These are phyloP conservation scores for Nyssa sinensis DNA, from an alignment of 148 eudicot species.

Conservation along the genomic window DNA sequence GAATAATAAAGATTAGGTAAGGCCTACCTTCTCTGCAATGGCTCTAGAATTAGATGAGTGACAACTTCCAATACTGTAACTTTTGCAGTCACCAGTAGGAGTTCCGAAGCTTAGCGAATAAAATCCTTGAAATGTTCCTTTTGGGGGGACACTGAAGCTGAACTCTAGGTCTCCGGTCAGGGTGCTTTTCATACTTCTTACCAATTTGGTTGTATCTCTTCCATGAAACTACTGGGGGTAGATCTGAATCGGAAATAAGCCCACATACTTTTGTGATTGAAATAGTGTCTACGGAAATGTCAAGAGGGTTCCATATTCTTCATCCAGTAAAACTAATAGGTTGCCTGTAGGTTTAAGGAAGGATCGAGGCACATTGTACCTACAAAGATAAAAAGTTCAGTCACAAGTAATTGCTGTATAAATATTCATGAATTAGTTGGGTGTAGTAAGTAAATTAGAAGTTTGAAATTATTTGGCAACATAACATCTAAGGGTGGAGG, in stretches of 20 bases:
- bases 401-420: background rate
- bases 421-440: too few relatives aligned
- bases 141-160: constrained; percentile 36
- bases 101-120: constrained; percentile 53
- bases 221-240: constrained; percentile 30
- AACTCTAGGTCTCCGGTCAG: constrained; percentile 28
- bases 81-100: constrained; percentile 39
- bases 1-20: background rate
- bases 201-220: constrained; percentile 3
- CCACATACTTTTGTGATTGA: constrained; percentile 36
- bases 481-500: too few relatives aligned
- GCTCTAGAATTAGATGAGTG: constrained; percentile 39
- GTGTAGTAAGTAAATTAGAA: too few relatives aligned
- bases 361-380: constrained; percentile 69
- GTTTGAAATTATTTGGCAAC: too few relatives aligned
- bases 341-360: constrained; percentile 51
- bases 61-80: constrained; percentile 37
- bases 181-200: constrained; percentile 6
- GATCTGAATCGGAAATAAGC: constrained; percentile 29
- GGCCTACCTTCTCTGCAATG: constrained; percentile 37
- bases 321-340: constrained; percentile 50
- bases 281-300: constrained; percentile 45
- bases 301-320: constrained; percentile 54
- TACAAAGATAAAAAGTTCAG: constrained; percentile 14
- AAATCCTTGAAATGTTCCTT: constrained; percentile 28